Percentiles rank a stretch among this genome's conserved stretches.
Evolutionary conservation across 108 stramenopile genomes (phyloP).

Genomic region (Chaetoceros tenuissimus): DNA sequence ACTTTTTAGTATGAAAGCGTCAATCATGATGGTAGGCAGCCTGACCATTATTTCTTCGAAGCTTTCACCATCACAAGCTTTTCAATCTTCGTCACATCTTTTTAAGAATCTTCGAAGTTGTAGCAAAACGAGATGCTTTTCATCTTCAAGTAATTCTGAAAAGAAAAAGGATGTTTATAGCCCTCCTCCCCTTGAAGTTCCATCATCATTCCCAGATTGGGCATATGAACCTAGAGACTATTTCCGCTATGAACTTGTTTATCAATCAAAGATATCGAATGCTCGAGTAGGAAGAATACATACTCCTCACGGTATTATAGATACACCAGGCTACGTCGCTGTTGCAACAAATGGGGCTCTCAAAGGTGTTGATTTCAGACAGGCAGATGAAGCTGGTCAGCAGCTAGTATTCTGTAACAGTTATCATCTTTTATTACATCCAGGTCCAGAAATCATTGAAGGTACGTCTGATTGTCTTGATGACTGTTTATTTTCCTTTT

Average conservation of each 20-base stretch:
- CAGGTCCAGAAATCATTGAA: slow-evolving; percentile 75
- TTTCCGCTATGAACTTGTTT: slow-evolving; percentile 78
- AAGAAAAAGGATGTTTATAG: no score
- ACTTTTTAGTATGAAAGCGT: no score
- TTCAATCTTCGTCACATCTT: not conserved
- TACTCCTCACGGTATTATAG: slow-evolving; percentile 41
- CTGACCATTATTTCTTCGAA: no score
- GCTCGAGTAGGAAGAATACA: slow-evolving; percentile 75
- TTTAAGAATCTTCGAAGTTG: not conserved
- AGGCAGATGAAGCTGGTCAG: slow-evolving; percentile 67
- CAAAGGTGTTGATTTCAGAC: slow-evolving; percentile 72
- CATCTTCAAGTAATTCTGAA: not conserved
- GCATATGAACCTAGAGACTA: slow-evolving; percentile 60
- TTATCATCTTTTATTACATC: slow-evolving; percentile 89
- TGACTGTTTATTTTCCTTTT: not conserved
- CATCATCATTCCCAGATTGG: slow-evolving; percentile 73
- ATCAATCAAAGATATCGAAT: slow-evolving; percentile 63
- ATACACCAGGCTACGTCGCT: slow-evolving; percentile 84
- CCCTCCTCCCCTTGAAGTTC: slow-evolving; percentile 32
- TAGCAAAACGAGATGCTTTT: not conserved
- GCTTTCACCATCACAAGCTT: no score
- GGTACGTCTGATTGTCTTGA: not conserved
- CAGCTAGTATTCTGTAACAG: slow-evolving; percentile 91
- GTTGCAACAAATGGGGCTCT: slow-evolving; percentile 92
- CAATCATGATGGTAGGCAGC: no score